Conservation (phyloP, 257 asterid genomes). For the Solanum chiquidenum region DNA sequence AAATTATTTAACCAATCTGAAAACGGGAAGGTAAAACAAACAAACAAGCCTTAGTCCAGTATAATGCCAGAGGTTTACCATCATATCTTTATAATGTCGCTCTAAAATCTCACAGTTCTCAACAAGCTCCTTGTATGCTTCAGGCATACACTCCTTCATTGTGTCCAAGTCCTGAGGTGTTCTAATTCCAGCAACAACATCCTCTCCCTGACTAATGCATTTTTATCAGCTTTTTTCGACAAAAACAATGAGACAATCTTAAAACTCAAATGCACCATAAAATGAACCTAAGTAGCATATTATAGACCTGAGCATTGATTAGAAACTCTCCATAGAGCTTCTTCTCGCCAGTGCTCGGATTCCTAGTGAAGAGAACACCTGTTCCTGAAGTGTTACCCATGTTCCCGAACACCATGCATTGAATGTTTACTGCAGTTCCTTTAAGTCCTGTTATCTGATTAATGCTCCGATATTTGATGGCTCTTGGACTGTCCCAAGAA, state of each 20-base stretch:
- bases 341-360: conserved; percentile 90
- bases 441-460: conserved; percentile 79
- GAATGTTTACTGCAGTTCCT: conserved; percentile 96
- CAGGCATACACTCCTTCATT: conserved; percentile 76
- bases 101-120: conserved; percentile 86
- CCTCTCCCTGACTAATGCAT: conserved; percentile 63
- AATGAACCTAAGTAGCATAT: background rate
- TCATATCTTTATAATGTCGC: conserved; percentile 88
- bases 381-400: conserved; percentile 98
- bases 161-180: conserved; percentile 81
- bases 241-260: background rate
- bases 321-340: conserved; percentile 94
- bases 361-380: conserved; percentile 91
- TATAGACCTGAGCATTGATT: conserved; percentile 81
- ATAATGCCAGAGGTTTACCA: conserved; percentile 36
- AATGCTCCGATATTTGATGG: conserved; percentile 69
- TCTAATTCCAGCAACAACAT: conserved; percentile 95
- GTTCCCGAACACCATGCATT: conserved; percentile 97
- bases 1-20: background rate
- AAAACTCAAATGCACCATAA: background rate
- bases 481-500: conserved; percentile 97
- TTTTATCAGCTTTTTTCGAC: background rate
- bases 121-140: conserved; percentile 74
- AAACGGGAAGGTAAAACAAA: background rate
- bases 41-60: background rate